phyloP scores from a whole-genome alignment of 2,329 filamentous ascomycete species.

The Simplicillium aogashimaense region DNA sequence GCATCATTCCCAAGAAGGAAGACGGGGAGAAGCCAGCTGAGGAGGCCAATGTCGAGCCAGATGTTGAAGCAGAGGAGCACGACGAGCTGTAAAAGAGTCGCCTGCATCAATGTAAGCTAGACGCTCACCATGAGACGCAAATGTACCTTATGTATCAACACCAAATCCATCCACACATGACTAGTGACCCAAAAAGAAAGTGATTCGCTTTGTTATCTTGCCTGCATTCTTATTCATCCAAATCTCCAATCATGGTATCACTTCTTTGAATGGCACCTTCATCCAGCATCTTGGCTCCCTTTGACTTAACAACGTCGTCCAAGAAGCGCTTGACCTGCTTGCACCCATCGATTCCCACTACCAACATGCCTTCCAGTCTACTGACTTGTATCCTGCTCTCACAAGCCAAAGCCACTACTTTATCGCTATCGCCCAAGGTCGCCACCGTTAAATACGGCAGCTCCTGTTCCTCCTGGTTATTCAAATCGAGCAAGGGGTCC shows the following conservation, averaged over 20 bases:
- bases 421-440: slow-evolving; percentile 64
- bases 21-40: slow-evolving; percentile 23
- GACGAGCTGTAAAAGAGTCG: slow-evolving; percentile 35
- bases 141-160: slow-evolving; percentile 1
- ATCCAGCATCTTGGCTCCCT: slow-evolving; percentile 54
- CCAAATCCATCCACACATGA: too few species aligned
- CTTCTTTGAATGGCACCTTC: slow-evolving; percentile 42
- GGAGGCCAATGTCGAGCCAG: not conserved
- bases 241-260: slow-evolving; percentile 38
- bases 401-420: slow-evolving; percentile 70
- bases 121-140: not conserved
- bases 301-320: slow-evolving; percentile 67
- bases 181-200: too few species aligned
- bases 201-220: too few species aligned
- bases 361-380: slow-evolving; percentile 84
- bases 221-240: slow-evolving; percentile 25
- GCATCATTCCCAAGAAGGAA: slow-evolving; percentile 33
- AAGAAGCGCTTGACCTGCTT: slow-evolving; percentile 74
- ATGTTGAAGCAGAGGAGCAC: slow-evolving; percentile 22
- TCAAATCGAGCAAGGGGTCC: slow-evolving; percentile 73
- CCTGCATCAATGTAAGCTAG: not conserved
- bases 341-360: slow-evolving; percentile 85
- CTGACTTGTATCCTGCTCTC: slow-evolving; percentile 80
- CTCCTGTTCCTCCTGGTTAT: slow-evolving; percentile 73
- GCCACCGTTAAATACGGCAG: slow-evolving; percentile 81